phyloP scores from a whole-genome alignment of 495 filamentous ascomycete species.

The Lindgomyces ingoldianus region DNA sequence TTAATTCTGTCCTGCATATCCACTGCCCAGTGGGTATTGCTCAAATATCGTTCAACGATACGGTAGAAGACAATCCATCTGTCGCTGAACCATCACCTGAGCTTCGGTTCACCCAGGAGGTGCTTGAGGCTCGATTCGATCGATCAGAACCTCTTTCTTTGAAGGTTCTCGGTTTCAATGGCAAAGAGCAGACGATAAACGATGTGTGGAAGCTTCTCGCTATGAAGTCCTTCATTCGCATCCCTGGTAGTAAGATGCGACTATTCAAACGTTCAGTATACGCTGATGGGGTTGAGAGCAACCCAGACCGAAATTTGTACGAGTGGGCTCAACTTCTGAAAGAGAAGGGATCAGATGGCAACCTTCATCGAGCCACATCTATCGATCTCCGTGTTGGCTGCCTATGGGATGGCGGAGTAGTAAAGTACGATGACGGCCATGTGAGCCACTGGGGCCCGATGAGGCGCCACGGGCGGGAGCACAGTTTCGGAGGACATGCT shows the following conservation, averaged over 20 bases:
- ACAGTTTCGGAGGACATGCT: conserved; percentile 41
- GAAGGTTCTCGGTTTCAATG: conserved; percentile 24
- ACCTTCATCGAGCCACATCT: conserved; percentile 16
- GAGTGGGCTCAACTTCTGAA: conserved; percentile 41
- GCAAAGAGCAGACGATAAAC: conserved; percentile 23
- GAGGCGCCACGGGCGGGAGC: conserved; percentile 8
- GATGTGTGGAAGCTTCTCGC: conserved; percentile 39
- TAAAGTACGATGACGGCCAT: conserved; percentile 45
- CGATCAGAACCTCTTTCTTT: conserved; percentile 31
- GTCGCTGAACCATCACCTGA: conserved; percentile 15
- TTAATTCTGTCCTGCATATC: conserved; percentile 11
- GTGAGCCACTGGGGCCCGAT: conserved; percentile 44
- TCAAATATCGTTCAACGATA: conserved; percentile 15
- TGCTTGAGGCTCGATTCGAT: conserved; percentile 31
- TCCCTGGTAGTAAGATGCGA: conserved; percentile 16
- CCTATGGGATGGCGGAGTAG: conserved; percentile 45
- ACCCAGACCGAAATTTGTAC: conserved; percentile 20
- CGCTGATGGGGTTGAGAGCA: conserved; percentile 28
- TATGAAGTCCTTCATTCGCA: conserved; percentile 31
- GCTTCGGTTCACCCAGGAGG: conserved; percentile 13
- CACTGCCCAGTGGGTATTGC: conserved; percentile 12
- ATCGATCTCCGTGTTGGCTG: conserved; percentile 48
- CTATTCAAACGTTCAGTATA: conserved; percentile 27
- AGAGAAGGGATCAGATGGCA: conserved; percentile 37
- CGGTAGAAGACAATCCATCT: conserved; percentile 6